These are phyloP conservation scores for Prunus kanzakura DNA, from an alignment of 306 rosid genomes.

Conservation along the genomic window DNA sequence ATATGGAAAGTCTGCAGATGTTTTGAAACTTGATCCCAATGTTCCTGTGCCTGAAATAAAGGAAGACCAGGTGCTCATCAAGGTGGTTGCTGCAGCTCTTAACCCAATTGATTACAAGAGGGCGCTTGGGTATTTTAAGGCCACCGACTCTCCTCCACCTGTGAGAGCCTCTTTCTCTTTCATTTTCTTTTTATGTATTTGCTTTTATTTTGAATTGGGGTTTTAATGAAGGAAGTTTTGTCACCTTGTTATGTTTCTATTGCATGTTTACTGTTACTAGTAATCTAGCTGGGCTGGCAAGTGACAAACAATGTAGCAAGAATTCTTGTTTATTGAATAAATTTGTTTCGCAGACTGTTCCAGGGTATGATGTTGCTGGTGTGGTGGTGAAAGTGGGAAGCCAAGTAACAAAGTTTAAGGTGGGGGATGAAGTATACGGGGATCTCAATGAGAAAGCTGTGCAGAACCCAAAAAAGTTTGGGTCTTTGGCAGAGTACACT, in stretches of 20 bases:
- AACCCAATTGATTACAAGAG: conserved; percentile 68
- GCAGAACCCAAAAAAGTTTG: conserved; percentile 32
- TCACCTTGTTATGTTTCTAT: neutral
- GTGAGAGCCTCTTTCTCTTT: conserved; percentile 3
- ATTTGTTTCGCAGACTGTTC: conserved; percentile 35
- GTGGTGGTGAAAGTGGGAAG: conserved; percentile 62
- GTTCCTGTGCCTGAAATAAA: conserved; percentile 39
- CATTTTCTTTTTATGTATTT: too few relatives aligned
- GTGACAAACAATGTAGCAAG: too few relatives aligned
- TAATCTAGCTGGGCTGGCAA: too few relatives aligned
- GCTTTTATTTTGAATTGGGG: neutral
- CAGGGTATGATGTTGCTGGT: conserved; percentile 73
- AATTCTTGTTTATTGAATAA: too few relatives aligned
- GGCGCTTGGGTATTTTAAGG: conserved; percentile 33
- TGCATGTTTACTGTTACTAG: too few relatives aligned
- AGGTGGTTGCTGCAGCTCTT: conserved; percentile 64
- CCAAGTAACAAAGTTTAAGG: conserved; percentile 56
- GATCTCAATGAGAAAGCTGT: conserved; percentile 41
- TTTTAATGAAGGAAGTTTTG: neutral
- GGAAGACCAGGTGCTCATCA: conserved; percentile 62
- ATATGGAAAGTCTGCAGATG: conserved; percentile 43
- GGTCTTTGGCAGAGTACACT: conserved; percentile 74
- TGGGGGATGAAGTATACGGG: conserved; percentile 73
- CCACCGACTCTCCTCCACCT: conserved; percentile 15
- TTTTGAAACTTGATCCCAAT: conserved; percentile 43